Percentiles rank a stretch among this genome's conserved stretches.
Evolutionary conservation across 129 eudicot genomes (phyloP).

Genomic region (Centaurea solstitialis): DNA sequence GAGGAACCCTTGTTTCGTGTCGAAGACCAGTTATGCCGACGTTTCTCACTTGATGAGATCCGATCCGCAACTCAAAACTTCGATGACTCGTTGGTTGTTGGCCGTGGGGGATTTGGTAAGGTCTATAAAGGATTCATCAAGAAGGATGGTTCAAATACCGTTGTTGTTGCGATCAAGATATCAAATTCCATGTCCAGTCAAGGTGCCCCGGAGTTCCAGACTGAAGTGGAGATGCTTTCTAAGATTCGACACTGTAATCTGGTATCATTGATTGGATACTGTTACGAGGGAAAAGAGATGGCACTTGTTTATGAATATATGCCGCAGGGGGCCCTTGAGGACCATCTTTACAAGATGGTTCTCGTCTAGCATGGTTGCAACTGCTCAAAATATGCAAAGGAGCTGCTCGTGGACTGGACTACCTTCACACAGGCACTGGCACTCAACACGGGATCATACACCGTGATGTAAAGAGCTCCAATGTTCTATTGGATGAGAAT

Average conservation of each 20-base stretch:
- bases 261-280: slow-evolving; percentile 18
- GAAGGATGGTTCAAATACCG: background rate
- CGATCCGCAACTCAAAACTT: slow-evolving; percentile 26
- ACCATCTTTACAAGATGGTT: slow-evolving; percentile 7
- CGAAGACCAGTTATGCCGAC: slow-evolving; percentile 1
- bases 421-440: slow-evolving; percentile 29
- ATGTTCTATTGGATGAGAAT: slow-evolving; percentile 21
- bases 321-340: slow-evolving; percentile 27
- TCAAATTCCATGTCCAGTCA: slow-evolving; percentile 19
- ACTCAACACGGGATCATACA: slow-evolving; percentile 24
- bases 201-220: slow-evolving; percentile 25
- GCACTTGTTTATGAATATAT: slow-evolving; percentile 22
- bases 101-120: slow-evolving; percentile 30
- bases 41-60: slow-evolving; percentile 20
- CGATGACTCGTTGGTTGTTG: slow-evolving; percentile 21
- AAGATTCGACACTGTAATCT: slow-evolving; percentile 29
- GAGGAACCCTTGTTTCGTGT: background rate
- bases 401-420: slow-evolving; percentile 27
- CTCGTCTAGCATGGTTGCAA: slow-evolving; percentile 22
- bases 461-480: slow-evolving; percentile 32
- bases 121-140: slow-evolving; percentile 18
- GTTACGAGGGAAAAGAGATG: slow-evolving; percentile 15
- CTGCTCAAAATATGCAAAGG: slow-evolving; percentile 30
- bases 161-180: slow-evolving; percentile 25
- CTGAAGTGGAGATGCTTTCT: slow-evolving; percentile 28